Conservation (phyloP, 768 basidiomycete genomes). For the Boletus sp. region DNA sequence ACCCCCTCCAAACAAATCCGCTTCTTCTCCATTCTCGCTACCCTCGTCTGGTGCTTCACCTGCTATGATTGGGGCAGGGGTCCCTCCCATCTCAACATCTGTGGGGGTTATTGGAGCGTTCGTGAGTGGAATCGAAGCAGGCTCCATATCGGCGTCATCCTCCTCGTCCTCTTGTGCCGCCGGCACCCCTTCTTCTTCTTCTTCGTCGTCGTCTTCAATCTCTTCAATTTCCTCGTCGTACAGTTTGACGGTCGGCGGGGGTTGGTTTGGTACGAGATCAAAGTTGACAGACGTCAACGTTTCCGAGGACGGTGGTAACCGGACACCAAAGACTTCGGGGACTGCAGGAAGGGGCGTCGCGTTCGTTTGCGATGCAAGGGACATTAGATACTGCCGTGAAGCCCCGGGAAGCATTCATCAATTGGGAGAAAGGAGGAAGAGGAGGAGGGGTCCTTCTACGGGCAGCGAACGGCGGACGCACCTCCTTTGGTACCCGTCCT, state of each 20-base stretch:
- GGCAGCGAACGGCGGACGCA: constrained; percentile 29
- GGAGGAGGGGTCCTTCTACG: too few species aligned
- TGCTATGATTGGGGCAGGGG: constrained; percentile 31
- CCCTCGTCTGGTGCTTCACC: constrained; percentile 52
- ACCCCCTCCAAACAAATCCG: constrained; percentile 69
- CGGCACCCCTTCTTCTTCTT: constrained; percentile 8
- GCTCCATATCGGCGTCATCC: constrained; percentile 67
- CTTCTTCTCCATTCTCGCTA: constrained; percentile 72
- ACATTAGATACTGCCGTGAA: constrained; percentile 59
- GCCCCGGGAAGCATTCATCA: too few species aligned
- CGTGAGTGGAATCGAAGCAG: constrained; percentile 46
- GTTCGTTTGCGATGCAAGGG: constrained; percentile 81
- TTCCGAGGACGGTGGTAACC: constrained; percentile 65
- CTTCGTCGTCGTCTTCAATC: constrained; percentile 50
- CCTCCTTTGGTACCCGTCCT: constrained; percentile 86
- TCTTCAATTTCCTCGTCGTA: constrained; percentile 84
- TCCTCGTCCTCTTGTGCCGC: constrained; percentile 51
- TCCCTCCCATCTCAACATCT: constrained; percentile 55
- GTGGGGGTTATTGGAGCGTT: constrained; percentile 44
- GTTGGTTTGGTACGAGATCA: constrained; percentile 81
- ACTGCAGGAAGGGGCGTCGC: constrained; percentile 75
- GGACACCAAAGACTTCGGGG: constrained; percentile 85
- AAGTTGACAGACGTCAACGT: constrained; percentile 81
- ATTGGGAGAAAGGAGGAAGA: too few species aligned
- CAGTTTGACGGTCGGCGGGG: constrained; percentile 70